Percentiles rank a stretch among this genome's conserved stretches.
phyloP scores from a whole-genome alignment of 2,329 filamentous ascomycete genomes.

The Chalara sp. region DNA sequence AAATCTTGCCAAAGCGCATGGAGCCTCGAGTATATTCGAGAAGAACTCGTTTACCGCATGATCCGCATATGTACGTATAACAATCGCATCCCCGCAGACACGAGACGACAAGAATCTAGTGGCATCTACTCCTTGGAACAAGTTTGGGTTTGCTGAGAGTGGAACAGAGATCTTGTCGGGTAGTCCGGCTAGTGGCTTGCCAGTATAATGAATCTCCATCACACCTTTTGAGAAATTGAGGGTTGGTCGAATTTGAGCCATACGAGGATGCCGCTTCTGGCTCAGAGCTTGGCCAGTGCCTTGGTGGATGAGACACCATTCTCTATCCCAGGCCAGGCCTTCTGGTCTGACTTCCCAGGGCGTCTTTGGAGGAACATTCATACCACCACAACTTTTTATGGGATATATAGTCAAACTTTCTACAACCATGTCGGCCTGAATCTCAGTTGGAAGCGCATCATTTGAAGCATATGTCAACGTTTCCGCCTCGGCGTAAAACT shows the following conservation, averaged over 20 bases:
- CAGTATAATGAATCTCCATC: slow-evolving; percentile 53
- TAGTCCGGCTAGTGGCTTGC: slow-evolving; percentile 17
- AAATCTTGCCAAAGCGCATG: slow-evolving; percentile 80
- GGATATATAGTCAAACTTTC: slow-evolving; percentile 72
- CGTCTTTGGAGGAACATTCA: slow-evolving; percentile 53
- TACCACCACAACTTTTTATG: slow-evolving; percentile 89
- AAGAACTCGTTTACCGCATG: slow-evolving; percentile 68
- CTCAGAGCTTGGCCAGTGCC: slow-evolving; percentile 79
- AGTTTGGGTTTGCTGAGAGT: slow-evolving; percentile 58
- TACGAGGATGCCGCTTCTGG: slow-evolving; percentile 81
- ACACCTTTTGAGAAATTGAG: slow-evolving; percentile 65
- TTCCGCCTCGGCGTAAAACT: slow-evolving; percentile 45
- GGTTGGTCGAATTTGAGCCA: slow-evolving; percentile 73
- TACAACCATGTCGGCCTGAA: slow-evolving; percentile 36
- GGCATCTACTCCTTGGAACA: slow-evolving; percentile 38
- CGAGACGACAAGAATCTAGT: slow-evolving; percentile 47
- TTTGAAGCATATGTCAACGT: not conserved
- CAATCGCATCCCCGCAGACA: slow-evolving; percentile 78
- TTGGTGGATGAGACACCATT: slow-evolving; percentile 90
- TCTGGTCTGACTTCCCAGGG: slow-evolving; percentile 75
- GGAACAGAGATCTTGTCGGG: slow-evolving; percentile 45
- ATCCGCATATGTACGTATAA: slow-evolving; percentile 63
- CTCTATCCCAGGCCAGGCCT: slow-evolving; percentile 87
- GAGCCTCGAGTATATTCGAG: slow-evolving; percentile 63
- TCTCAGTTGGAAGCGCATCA: not conserved